Conservation (phyloP, 352 stramenopile genomes). For the Globisporangium takayamanum region DNA sequence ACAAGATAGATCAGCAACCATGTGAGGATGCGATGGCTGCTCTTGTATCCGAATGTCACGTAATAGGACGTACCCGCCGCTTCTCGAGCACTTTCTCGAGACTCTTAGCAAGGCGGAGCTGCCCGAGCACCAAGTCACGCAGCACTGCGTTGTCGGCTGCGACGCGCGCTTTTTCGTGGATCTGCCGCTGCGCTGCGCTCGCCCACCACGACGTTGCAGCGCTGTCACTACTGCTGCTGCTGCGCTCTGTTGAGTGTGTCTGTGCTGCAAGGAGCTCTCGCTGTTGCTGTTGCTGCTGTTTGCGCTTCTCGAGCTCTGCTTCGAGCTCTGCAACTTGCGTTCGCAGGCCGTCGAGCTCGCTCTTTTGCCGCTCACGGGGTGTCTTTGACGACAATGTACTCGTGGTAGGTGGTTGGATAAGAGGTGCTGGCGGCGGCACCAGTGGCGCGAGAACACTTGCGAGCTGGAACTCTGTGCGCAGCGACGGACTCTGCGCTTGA, state of each 20-base stretch:
- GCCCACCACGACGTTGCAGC: constrained; percentile 4
- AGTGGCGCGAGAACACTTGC: not conserved
- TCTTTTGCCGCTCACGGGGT: constrained; percentile 8
- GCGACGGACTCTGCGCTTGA: not conserved
- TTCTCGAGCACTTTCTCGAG: constrained; percentile 19
- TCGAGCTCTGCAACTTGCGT: constrained; percentile 3
- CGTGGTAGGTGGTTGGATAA: too few species aligned
- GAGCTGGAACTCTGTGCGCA: not conserved
- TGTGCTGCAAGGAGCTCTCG: not conserved
- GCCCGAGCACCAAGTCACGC: constrained; percentile 5
- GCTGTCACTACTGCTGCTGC: not conserved
- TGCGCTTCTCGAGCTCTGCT: not conserved
- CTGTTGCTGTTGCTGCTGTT: not conserved
- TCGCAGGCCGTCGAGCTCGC: constrained; percentile 5
- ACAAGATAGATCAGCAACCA: not conserved
- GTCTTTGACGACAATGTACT: constrained; percentile 4
- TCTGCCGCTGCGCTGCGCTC: not conserved
- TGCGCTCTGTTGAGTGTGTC: not conserved
- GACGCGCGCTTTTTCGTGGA: not conserved
- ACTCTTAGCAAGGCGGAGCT: constrained; percentile 16
- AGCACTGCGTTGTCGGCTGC: constrained; percentile 4
- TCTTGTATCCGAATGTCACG: not conserved
- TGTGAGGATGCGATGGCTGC: not conserved
- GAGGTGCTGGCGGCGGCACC: not conserved
- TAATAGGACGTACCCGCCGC: constrained; percentile 1